Conservation (phyloP, 225 moss, liverwort and hornwort genomes). For the Thuidium tamariscinum region DNA sequence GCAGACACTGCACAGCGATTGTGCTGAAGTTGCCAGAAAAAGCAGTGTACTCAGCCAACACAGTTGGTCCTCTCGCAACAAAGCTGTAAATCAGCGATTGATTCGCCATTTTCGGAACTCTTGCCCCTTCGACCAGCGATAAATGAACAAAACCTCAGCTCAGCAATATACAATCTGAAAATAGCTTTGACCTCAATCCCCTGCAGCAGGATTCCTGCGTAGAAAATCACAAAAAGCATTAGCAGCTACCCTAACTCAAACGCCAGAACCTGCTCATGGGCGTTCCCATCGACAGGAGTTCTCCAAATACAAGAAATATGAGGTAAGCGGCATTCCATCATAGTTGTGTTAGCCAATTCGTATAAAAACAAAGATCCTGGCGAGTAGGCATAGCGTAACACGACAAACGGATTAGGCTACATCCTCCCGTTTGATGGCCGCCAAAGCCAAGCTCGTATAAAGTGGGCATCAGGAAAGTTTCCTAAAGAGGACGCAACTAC, state of each 20-base stretch:
- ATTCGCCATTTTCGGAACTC: conserved; percentile 19
- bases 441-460: not conserved
- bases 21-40: conserved; percentile 63
- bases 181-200: not conserved
- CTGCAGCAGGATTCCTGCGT: not conserved
- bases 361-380: not conserved
- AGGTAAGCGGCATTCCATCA: not conserved
- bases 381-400: not conserved
- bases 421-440: too few species aligned
- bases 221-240: not conserved
- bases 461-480: not conserved
- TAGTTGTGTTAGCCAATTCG: too few species aligned
- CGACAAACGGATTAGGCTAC: not conserved
- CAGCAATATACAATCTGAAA: not conserved
- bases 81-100: conserved; percentile 61
- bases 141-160: not conserved
- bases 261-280: not conserved
- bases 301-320: too few species aligned
- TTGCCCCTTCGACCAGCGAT: not conserved
- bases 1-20: conserved; percentile 55
- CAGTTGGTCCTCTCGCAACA: conserved; percentile 41
- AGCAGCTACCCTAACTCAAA: not conserved
- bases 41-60: conserved; percentile 51
- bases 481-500: too few species aligned
- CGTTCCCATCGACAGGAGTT: not conserved